These are phyloP conservation scores for Hansenula lynferdii DNA, from an alignment of 1,139 yeast genomes.

Conservation along the genomic window DNA sequence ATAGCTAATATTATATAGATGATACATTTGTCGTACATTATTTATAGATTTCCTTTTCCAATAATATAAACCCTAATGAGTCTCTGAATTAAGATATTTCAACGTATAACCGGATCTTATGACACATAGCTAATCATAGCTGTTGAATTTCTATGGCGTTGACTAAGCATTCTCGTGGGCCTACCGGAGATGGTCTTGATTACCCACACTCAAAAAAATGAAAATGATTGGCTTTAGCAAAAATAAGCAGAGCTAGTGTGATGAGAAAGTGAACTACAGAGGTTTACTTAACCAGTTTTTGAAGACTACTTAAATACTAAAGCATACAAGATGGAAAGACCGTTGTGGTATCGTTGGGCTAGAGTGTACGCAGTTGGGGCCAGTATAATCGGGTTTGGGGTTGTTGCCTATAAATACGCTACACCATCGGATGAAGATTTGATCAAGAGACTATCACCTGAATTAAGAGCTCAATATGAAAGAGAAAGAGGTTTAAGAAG, in stretches of 20 bases:
- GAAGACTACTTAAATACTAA: too few relatives aligned
- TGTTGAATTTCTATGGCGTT: background rate
- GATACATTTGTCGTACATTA: too few relatives aligned
- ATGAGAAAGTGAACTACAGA: too few relatives aligned
- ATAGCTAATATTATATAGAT: too few relatives aligned
- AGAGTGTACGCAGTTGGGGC: constrained; percentile 57
- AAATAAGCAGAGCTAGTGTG: background rate
- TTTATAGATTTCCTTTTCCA: too few relatives aligned
- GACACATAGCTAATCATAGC: background rate
- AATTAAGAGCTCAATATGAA: constrained; percentile 72
- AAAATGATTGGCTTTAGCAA: constrained; percentile 6
- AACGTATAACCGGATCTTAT: too few relatives aligned
- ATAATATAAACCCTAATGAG: too few relatives aligned
- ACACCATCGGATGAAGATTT: constrained; percentile 84
- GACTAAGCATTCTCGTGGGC: background rate
- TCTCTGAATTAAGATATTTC: too few relatives aligned
- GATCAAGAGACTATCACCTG: constrained; percentile 74
- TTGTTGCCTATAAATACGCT: constrained; percentile 59
- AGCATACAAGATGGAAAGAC: constrained; percentile 34
- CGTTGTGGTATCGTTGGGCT: constrained; percentile 55
- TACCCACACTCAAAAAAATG: constrained; percentile 4
- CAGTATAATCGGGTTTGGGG: constrained; percentile 63
- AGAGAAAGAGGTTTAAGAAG: constrained; percentile 56
- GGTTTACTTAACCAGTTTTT: too few relatives aligned
- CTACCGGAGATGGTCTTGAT: background rate